Evolutionary conservation across 495 filamentous ascomycete species (phyloP).

Genomic region (Xylaria palmicola): DNA sequence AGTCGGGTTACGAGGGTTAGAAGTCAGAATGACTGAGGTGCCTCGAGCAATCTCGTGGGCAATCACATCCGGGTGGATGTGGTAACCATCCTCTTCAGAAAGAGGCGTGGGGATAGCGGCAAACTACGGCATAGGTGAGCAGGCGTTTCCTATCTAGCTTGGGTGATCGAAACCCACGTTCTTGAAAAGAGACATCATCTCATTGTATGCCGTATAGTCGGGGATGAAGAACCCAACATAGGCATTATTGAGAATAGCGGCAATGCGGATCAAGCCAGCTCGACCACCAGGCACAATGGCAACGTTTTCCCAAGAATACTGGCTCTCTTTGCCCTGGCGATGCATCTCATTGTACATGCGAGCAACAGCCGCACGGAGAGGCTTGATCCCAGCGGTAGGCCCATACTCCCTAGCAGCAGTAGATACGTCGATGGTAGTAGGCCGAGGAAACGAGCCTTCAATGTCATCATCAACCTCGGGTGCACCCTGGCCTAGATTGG

Average conservation of each 20-base stretch:
- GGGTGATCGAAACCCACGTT: constrained; percentile 53
- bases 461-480: constrained; percentile 95
- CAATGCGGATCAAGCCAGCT: constrained; percentile 90
- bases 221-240: constrained; percentile 88
- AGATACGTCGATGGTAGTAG: constrained; percentile 73
- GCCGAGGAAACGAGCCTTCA: constrained; percentile 83
- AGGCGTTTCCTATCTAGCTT: not conserved
- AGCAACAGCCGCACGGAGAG: constrained; percentile 85
- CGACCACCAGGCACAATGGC: constrained; percentile 93
- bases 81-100: constrained; percentile 77
- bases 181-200: constrained; percentile 91
- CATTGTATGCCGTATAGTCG: constrained; percentile 81
- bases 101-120: constrained; percentile 87
- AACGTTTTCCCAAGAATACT: constrained; percentile 99
- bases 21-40: constrained; percentile 84
- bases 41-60: constrained; percentile 86
- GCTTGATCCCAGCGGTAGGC: constrained; percentile 90
- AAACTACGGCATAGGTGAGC: constrained; percentile 56
- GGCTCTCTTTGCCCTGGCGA: constrained; percentile 78
- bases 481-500: constrained; percentile 92
- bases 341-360: constrained; percentile 91
- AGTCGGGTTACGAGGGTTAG: constrained; percentile 97
- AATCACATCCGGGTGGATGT: constrained; percentile 90
- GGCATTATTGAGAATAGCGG: constrained; percentile 87
- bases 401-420: constrained; percentile 83